Evolutionary conservation across 305 asterid genomes (phyloP), one percentile per base, ranked within the genome.

Genomic region (Ilex paraguariensis): DNA sequence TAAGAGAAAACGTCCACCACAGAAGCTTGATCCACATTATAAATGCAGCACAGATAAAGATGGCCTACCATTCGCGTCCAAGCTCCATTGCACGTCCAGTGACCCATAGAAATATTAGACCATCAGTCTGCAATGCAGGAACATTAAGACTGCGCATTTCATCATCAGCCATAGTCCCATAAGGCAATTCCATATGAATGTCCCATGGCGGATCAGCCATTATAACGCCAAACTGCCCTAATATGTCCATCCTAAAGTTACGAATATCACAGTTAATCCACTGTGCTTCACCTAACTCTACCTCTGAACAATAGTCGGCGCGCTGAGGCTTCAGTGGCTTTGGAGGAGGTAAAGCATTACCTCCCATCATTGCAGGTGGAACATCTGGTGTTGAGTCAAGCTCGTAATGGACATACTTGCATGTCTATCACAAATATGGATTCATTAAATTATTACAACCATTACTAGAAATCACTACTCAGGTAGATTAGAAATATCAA

Each of bases 151-250:
- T 86, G 17, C 99, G 95, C 99, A 93, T 93, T 77, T 93, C 99
- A 62, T 93, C 97, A 75, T 93, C 99, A 62, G 96, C 99, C 97
- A 93, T 93, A 36, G 99, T 90, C 61, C 99, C 99, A 64, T 93
- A 93, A 30, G 99, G 99, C 81, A 93, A 77, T 64, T 93, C 99
- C 99, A 93, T 93, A 72, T 93, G 99, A 73, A 93, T 93, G 66
- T 93, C 99, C 99, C 99, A 93, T 4, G 99, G 99, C 33, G 99
- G 99, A 75, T 93, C 99, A 57, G 97, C 99, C 99, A 93, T 93
- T 70, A 93, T 93, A 68, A 93, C 92, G 53, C 99, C 97, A 68
- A 86, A 93, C 69, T 90, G 95, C 57, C 99, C 97, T 73, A 93
- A 80, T 73, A 93, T 90, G 70, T 93, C 99, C 96, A 93, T 79